These are phyloP conservation scores for Nakaseomyces bracarensis DNA, from an alignment of 1,139 yeast genomes.

Conservation along the genomic window DNA sequence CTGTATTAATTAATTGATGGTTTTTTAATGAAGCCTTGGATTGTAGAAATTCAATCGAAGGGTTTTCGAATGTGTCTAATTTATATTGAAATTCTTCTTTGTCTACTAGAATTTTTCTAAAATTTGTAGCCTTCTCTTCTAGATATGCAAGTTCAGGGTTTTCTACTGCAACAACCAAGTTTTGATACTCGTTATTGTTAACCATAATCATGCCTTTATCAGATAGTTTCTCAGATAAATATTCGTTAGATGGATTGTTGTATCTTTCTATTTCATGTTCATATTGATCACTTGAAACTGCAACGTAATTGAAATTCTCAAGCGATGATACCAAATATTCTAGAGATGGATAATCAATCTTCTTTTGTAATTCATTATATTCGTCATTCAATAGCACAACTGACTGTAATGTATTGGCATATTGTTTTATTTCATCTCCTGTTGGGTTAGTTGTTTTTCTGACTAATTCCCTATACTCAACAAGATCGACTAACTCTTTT, in stretches of 20 bases:
- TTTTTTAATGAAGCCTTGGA: slow-evolving; percentile 4
- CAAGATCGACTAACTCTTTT: slow-evolving; percentile 7
- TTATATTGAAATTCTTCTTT: slow-evolving; percentile 9
- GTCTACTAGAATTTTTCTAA: slow-evolving; percentile 1
- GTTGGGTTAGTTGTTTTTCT: slow-evolving; percentile 16
- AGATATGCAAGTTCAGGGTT: slow-evolving; percentile 9
- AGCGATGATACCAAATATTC: slow-evolving; percentile 18
- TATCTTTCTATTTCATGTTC: slow-evolving; percentile 4
- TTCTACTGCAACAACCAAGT: slow-evolving; percentile 5
- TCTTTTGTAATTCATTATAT: slow-evolving; percentile 10
- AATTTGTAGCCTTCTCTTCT: slow-evolving; percentile 4
- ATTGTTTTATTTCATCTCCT: slow-evolving; percentile 21
- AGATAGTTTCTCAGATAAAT: slow-evolving; percentile 1
- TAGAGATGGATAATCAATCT: slow-evolving; percentile 6
- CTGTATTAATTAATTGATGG: not conserved
- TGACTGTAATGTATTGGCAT: slow-evolving; percentile 24
- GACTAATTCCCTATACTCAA: slow-evolving; percentile 21
- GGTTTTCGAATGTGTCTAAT: slow-evolving; percentile 18
- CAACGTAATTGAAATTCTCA: slow-evolving; percentile 25
- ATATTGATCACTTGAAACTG: slow-evolving; percentile 31
- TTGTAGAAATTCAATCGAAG: slow-evolving; percentile 11
- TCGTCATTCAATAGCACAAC: slow-evolving; percentile 13
- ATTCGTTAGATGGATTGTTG: slow-evolving; percentile 6
- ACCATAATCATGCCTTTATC: slow-evolving; percentile 7
- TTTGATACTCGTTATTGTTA: slow-evolving; percentile 9